Evolutionary conservation across 2,329 filamentous ascomycete genomes (phyloP), one percentile per base, ranked within the genome.

Genomic region (Diaporthe longicolla): DNA sequence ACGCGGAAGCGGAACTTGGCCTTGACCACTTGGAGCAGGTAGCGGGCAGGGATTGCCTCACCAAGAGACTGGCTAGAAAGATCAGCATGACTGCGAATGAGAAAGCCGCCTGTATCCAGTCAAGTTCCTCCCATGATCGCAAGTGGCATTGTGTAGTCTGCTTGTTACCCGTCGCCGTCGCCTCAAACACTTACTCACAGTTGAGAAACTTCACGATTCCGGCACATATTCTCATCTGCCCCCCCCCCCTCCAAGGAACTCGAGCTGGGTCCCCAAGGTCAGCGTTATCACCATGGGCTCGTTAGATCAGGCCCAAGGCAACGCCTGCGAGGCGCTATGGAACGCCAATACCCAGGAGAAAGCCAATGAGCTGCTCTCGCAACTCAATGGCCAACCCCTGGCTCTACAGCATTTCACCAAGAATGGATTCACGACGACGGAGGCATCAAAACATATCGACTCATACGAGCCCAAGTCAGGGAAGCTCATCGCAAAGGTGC

Each of bases 381-480:
- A 73, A 13, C 71, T 63, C 15, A 26, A 72, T 1, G 70, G 35
- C 7, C 19, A 57, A 9, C 54, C 72, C 19, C 52, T 78, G 24
- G 73, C 66, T 0, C 57, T 79, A 19, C 73, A 78, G 21, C 79
- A 80, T 72, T 79, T 79, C 54, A 48, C 76, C 54, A 54, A 72
- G 15, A 77, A 76, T 45, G 55, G 32, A 2, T 77, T 77, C 58
- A 73, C 58, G 17, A 77, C 72, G 3, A 32, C 74, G 5, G 66
- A 66, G 24, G 9, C 72, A 17, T 43, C 72, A 52, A 72, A 74
- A n/a, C 66, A 76, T 32, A 75, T 82, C 52, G 77, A 81, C 50
- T 78, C 80, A 1, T 78, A 78, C 26, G 77, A 82, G 59, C 81
- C 81, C 13, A 81, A 82, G 71, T 80, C 81, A 0, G 80, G 81